Base-by-base conservation (phyloP, 305 asterid genomes). In the Plantago lanceolata region DNA sequence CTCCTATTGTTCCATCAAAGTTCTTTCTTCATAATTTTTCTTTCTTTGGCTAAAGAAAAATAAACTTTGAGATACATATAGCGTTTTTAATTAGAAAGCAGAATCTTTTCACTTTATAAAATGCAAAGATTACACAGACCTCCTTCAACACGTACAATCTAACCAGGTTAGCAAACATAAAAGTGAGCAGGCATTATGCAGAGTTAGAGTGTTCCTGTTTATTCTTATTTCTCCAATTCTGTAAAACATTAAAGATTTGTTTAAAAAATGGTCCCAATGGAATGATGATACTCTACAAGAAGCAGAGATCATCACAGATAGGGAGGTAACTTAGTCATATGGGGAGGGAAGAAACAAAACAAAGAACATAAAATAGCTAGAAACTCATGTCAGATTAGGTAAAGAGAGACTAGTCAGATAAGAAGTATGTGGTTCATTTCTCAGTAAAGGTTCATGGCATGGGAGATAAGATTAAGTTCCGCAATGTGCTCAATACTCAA, bases 351-450 rank as follows among this genome's bases (percentile, higher is more conserved):
- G 50, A 45, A 12, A 17, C 51, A 16, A 47, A 47, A 47, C 5
- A 17, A 47, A 12, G 15, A 2, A 15, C 19, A 48, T 48, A 18
- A 48, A 48, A 48, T 48, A 16, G 5, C 8, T 3, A 48, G 19
- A 11, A 1, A 17, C 15, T 47, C 50, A 4, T 6, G 15, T 12
- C n/a, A n/a, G n/a, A n/a, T n/a, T n/a, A n/a, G n/a, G n/a, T n/a
- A n/a, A n/a, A n/a, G n/a, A n/a, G 17, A 48, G 8, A 28, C 61
- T 49, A 49, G 19, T 6, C 16, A 56, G 12, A 15, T 45, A 37
- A 40, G 43, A 5, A 63, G 35, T 55, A 29, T 40, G 37, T 44
- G 18, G 59, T 50, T 50, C 59, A 63, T 13, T 29, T 14, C 15
- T 17, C 17, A 8, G 21, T 7, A 31, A 18, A 29, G 19, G 50